Base-by-base conservation (phyloP, 2,329 filamentous ascomycete species). In the Aspergillus glaucus region DNA sequence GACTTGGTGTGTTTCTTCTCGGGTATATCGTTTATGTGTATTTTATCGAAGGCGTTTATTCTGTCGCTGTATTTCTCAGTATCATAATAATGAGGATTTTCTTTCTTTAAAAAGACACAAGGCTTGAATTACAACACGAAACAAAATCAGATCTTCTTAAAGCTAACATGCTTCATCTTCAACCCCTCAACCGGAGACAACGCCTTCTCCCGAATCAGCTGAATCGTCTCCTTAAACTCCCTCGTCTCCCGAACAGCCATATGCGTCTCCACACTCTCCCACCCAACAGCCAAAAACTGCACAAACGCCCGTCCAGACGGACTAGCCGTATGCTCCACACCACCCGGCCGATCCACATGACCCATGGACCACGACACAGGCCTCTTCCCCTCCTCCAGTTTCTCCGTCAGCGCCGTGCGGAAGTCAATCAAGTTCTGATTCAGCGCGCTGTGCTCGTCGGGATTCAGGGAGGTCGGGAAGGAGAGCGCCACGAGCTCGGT, bases 201-300 rank as follows among this genome's bases (percentile, higher is more conserved):
- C 59, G 63, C 58, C 44, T 65, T 72, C 45, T 71, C 66, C 50
- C 72, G 68, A 54, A 80, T 50, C 26, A 67, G 60, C 44, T 50
- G 49, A 50, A 77, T 71, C 14, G 68, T 63, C 19, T 67, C 60
- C 30, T 57, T 60, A 58, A 80, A 81, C 22, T 61, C 65, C 52
- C 71, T 62, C 24, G 72, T 73, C 53, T 75, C 64, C 47, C 71
- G 64, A 28, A 70, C 77, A 44, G 62, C 62, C 68, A 72, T 64
- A 60, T 81, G 79, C 43, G 65, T 66, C 32, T 78, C 73, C 17
- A 76, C 65, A 55, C 67, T 75, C 45, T 72, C 63, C 79, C 79
- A 82, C 4, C 78, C 79, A 47, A 79, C 63, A 15, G 68, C 66
- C n/a, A 71, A 50, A 3, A 75, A 55, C 55, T 71, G 70, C 48